phyloP scores from a whole-genome alignment of 1,284 basidiomycete species.

The Ganoderma lucidum region DNA sequence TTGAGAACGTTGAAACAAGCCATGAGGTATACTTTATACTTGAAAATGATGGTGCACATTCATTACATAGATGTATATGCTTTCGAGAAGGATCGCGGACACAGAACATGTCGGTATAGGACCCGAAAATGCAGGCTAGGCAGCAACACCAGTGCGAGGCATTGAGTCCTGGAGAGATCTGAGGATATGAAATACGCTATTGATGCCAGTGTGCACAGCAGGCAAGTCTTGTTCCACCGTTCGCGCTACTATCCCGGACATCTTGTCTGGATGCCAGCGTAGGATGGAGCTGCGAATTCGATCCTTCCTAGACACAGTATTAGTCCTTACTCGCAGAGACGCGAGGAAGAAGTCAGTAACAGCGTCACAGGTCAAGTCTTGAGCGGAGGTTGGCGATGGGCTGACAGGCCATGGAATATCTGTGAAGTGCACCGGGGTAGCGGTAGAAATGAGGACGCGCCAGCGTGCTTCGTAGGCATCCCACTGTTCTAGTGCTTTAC shows the following conservation, averaged over 20 bases:
- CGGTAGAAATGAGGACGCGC: constrained; percentile 45
- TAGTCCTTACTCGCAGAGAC: constrained; percentile 50
- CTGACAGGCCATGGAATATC: constrained; percentile 71
- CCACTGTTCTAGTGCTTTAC: constrained; percentile 51
- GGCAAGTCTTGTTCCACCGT: constrained; percentile 60
- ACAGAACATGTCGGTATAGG: background rate
- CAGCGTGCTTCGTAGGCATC: constrained; percentile 58
- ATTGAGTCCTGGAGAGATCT: constrained; percentile 13
- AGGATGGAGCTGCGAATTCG: constrained; percentile 65
- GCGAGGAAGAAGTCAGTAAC: constrained; percentile 65
- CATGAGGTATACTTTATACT: too few species aligned
- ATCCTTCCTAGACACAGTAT: constrained; percentile 54
- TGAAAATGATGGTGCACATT: too few species aligned
- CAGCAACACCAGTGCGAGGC: background rate
- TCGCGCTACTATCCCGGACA: constrained; percentile 56
- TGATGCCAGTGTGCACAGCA: constrained; percentile 54
- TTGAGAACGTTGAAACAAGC: too few species aligned
- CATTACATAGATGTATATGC: too few species aligned
- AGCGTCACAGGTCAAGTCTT: constrained; percentile 50
- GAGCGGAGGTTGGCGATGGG: constrained; percentile 35
- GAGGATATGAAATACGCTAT: constrained; percentile 41
- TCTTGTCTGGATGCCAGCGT: constrained; percentile 81
- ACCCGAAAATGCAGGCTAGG: background rate
- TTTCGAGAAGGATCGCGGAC: too few species aligned
- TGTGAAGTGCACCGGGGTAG: constrained; percentile 43